Conservation (phyloP, 257 asterid species). For the Solanum lycopersicoides region DNA sequence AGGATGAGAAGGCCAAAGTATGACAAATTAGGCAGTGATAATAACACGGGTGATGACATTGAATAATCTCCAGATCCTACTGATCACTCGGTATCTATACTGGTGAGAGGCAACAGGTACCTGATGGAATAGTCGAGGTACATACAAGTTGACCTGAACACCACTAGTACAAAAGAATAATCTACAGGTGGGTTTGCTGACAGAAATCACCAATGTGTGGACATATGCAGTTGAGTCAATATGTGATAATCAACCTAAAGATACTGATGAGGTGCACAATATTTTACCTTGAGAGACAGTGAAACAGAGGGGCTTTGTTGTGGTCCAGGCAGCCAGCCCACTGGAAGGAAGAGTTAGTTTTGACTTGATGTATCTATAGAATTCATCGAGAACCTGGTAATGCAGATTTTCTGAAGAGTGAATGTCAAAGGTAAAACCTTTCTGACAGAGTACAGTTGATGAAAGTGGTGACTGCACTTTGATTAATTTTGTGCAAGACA, state of each 20-base stretch:
- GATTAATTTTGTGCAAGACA: background rate
- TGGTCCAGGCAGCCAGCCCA: background rate
- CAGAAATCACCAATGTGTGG: constrained; percentile 66
- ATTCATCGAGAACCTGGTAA: background rate
- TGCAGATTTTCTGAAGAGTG: background rate
- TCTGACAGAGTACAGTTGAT: background rate
- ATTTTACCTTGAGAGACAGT: constrained; percentile 25
- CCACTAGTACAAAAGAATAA: constrained; percentile 19
- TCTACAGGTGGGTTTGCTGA: constrained; percentile 80
- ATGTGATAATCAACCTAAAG: constrained; percentile 47
- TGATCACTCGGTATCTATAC: background rate
- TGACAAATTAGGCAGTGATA: constrained; percentile 42
- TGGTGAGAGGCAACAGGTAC: background rate
- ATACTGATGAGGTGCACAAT: constrained; percentile 33
- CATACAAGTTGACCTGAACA: background rate
- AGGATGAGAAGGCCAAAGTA: constrained; percentile 54
- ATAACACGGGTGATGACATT: constrained; percentile 69
- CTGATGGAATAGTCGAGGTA: background rate
- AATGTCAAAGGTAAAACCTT: background rate
- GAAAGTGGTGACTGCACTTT: background rate
- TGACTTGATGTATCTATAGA: background rate
- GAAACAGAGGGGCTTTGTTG: background rate
- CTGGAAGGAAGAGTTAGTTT: background rate
- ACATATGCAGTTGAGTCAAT: constrained; percentile 63
- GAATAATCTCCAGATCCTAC: background rate